phyloP scores from a whole-genome alignment of 495 filamentous ascomycete genomes.

The Lophiostoma macrostomum region DNA sequence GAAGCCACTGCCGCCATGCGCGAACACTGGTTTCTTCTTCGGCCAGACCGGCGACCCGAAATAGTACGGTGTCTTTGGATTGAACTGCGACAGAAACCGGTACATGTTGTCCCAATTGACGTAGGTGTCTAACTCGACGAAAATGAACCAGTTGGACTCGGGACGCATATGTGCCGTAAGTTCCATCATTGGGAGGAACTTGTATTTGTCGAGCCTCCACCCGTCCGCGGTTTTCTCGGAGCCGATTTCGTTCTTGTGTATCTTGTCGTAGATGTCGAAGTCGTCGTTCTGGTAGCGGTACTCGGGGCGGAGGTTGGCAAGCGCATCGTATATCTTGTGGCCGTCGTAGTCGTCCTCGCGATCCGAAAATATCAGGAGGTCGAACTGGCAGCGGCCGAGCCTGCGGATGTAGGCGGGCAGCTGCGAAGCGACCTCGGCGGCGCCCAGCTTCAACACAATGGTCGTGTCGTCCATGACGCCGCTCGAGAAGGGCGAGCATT shows the following conservation, averaged over 20 bases:
- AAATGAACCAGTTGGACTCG: slow-evolving; percentile 63
- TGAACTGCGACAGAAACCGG: slow-evolving; percentile 52
- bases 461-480: slow-evolving; percentile 21
- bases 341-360: slow-evolving; percentile 51
- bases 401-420: slow-evolving; percentile 57
- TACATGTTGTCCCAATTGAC: slow-evolving; percentile 62
- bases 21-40: slow-evolving; percentile 26
- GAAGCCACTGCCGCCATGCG: slow-evolving; percentile 30
- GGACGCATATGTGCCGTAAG: slow-evolving; percentile 51
- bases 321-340: slow-evolving; percentile 51
- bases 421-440: slow-evolving; percentile 50
- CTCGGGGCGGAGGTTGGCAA: slow-evolving; percentile 43
- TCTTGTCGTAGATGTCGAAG: slow-evolving; percentile 54
- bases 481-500: slow-evolving; percentile 21
- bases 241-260: slow-evolving; percentile 45
- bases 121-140: slow-evolving; percentile 68
- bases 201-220: slow-evolving; percentile 69
- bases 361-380: slow-evolving; percentile 60
- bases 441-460: slow-evolving; percentile 57
- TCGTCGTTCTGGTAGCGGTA: slow-evolving; percentile 39
- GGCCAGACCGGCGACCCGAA: slow-evolving; percentile 56
- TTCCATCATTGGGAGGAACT: slow-evolving; percentile 65
- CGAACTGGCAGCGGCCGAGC: slow-evolving; percentile 48
- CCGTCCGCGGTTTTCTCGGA: slow-evolving; percentile 38
- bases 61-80: slow-evolving; percentile 50